Evolutionary conservation across 208 protist genomes (phyloP), one percentile per base, ranked within the genome.

Genomic region (Borovskyia barvae): DNA sequence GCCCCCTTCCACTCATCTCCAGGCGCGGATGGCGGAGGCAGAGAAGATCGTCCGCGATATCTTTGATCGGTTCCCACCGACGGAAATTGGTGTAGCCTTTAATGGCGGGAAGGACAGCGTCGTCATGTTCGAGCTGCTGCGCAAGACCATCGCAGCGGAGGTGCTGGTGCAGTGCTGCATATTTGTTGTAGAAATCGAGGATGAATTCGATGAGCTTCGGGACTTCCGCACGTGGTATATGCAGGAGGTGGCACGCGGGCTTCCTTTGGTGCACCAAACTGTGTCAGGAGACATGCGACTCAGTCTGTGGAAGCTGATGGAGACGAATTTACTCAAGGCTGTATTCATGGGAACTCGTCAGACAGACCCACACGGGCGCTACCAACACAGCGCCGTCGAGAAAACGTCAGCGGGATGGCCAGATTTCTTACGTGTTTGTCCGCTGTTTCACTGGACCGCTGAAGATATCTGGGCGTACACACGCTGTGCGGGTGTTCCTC

Each of bases 71-170:
- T 80, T 75, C 49, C 47, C 70, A 3, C 51, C 64, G 6, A 49
- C 90, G 5, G 45, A 78, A 6, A 90, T 97, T 53, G 82, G 81
- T 19, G 64, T 97, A 54, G 83, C 84, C 29, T 97, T 97, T 60
- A 97, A 97, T 52, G 92, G 85, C 15, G 92, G 92, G 8, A 97
- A 97, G 40, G 92, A 97, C 69, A 87, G 79, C 41, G 85, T 95
- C 1, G 85, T 92, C 17, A 82, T 95, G 65, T 51, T 95, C 57
- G 80, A 94, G 60, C 72, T 97, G 24, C 39, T 92, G 32, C 43
- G 62, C 2, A 55, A 66, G 8, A 73, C 63, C 7, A 40, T 95
- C 14, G 72, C 77, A 1, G 5, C 62, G 12, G 80, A 83, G 9
- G 29, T 57, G 8, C 32, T 91, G 17, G 25, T 32, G 22, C 40